Conservation (phyloP, 2,329 filamentous ascomycete genomes). For the Gaeumannomyces sp. region DNA sequence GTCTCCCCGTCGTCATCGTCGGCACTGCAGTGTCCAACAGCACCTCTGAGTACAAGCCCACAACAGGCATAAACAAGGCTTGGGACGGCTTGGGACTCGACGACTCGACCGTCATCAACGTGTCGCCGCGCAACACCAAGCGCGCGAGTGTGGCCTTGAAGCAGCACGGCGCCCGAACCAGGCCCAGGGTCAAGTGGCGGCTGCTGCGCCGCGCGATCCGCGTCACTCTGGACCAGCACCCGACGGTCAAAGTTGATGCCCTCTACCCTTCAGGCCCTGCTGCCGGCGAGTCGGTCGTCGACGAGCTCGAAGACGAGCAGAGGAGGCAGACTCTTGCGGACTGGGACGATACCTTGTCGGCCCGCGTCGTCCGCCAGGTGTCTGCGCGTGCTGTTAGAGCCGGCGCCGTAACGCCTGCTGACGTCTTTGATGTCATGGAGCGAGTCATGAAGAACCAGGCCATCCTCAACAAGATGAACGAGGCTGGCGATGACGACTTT, state of each 20-base stretch:
- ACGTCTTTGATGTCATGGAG: constrained; percentile 8
- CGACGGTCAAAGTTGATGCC: not conserved
- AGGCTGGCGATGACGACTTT: constrained; percentile 1
- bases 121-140: constrained; percentile 3
- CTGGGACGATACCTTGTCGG: not conserved
- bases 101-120: constrained; percentile 1
- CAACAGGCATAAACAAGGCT: not conserved
- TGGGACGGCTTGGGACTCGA: not conserved
- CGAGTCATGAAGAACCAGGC: constrained; percentile 3
- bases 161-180: not conserved
- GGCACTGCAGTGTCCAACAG: not conserved
- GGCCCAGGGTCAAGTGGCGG: constrained; percentile 3
- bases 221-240: not conserved
- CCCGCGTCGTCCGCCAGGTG: constrained; percentile 3
- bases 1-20: constrained; percentile 3
- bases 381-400: constrained; percentile 5
- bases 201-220: constrained; percentile 2
- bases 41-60: not conserved
- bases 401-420: not conserved
- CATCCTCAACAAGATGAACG: constrained; percentile 5
- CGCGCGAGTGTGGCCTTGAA: constrained; percentile 3
- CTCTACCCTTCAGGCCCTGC: constrained; percentile 2
- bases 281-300: not conserved
- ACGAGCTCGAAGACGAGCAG: not conserved
- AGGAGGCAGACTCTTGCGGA: constrained; percentile 4